Evolutionary conservation across 768 basidiomycete species (phyloP), one percentile per base, ranked within the genome.

Genomic region (Termitomyces sp.): DNA sequence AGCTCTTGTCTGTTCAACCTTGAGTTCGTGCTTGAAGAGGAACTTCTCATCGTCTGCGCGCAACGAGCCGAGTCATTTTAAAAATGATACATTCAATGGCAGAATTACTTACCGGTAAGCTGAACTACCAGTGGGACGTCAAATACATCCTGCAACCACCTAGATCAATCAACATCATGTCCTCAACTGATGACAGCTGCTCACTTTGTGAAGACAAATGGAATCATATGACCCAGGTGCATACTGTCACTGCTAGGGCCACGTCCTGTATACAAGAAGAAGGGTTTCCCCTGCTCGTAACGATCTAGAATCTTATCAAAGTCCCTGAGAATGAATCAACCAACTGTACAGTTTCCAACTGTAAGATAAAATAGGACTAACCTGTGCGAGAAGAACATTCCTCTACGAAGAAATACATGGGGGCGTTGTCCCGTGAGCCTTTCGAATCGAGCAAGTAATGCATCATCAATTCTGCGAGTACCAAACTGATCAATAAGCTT

Each of bases 361-460:
- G 11, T 15, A 23, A 9, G 18, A 15, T 32, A 44, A 11, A 49
- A 31, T n/a, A 40, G 12, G 13, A 9, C 84, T 60, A 60, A 92
- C 95, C 96, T 86, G 73, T 99, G 97, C 16, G 95, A 98, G 73
- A 98, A 99, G 77, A 98, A 99, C 83, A 90, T 91, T 15, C 93
- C 94, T 53, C 96, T 79, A 35, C 96, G 79, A 47, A 99, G 75
- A 50, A 98, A 80, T 13, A 91, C 76, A 71, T 99, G 96, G 10
- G 97, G 94, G 56, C 79, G 84, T 52, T 83, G 80, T 4, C 96
- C 96, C 9, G 97, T 98, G 50, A 98, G 70, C 44, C 80, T 83
- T 74, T 98, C 94, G 63, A 99, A 99, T 27, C 97, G 82, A 57
- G 86, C 84, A 18, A 99, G 75, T 41, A 99, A 69, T 22, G 83